Conservation (phyloP, 371 early-diverging fungal species). For the Capillidium rhysosporum region DNA sequence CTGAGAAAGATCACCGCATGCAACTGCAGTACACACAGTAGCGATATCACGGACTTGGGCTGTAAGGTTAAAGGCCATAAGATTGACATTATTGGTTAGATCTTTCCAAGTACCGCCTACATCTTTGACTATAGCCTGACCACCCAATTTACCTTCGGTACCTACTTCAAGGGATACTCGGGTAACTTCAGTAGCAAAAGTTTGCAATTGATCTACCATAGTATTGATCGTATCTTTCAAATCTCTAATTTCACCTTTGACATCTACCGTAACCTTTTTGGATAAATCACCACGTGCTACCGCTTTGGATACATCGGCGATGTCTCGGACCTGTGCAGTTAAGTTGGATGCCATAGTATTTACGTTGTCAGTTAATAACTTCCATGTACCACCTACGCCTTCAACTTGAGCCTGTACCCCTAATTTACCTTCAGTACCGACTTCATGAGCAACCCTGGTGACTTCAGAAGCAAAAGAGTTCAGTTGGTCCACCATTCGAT, state of each 20-base stretch:
- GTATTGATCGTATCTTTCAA: slow-evolving; percentile 27
- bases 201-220: slow-evolving; percentile 37
- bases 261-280: slow-evolving; percentile 19
- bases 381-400: slow-evolving; percentile 32
- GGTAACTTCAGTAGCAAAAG: slow-evolving; percentile 42
- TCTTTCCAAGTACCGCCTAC: slow-evolving; percentile 28
- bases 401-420: slow-evolving; percentile 21
- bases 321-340: slow-evolving; percentile 28
- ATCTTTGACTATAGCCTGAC: slow-evolving; percentile 22
- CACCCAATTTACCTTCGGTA: slow-evolving; percentile 35
- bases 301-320: slow-evolving; percentile 24
- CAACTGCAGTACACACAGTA: slow-evolving; percentile 28
- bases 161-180: slow-evolving; percentile 39
- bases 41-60: slow-evolving; percentile 32
- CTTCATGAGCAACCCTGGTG: slow-evolving; percentile 31
- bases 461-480: slow-evolving; percentile 23
- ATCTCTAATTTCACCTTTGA: slow-evolving; percentile 26
- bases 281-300: slow-evolving; percentile 27
- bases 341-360: slow-evolving; percentile 28
- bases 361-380: slow-evolving; percentile 28
- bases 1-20: slow-evolving; percentile 33
- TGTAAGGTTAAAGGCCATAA: slow-evolving; percentile 25
- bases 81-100: slow-evolving; percentile 32
- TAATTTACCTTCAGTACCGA: slow-evolving; percentile 26
- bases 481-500: slow-evolving; percentile 37